A percentile compares a stretch with the other conserved stretches of the same genome.
Evolutionary conservation across 139 green algal species (phyloP).

Genomic region (Haematococcus lacustris): DNA sequence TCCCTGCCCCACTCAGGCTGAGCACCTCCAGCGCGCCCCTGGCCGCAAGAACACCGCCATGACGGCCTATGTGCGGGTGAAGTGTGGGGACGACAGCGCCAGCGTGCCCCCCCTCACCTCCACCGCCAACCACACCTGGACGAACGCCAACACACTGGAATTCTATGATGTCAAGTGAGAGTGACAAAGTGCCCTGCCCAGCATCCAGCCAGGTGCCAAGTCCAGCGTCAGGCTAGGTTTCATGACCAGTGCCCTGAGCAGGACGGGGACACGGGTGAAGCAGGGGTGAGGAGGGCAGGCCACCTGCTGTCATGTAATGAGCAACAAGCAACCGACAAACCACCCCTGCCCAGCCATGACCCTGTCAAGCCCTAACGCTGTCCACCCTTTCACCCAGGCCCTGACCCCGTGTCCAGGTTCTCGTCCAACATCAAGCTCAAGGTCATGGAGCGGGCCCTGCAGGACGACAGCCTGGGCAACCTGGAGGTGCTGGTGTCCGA

Average conservation of each 20-base stretch:
- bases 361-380: neutral
- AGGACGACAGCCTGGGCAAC: neutral
- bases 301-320: too few species aligned
- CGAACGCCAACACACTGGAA: neutral
- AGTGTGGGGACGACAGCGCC: neutral
- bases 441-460: constrained; percentile 3
- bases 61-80: neutral
- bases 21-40: neutral
- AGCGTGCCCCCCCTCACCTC: neutral
- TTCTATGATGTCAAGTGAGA: constrained; percentile 8
- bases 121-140: neutral
- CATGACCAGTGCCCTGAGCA: neutral
- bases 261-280: neutral
- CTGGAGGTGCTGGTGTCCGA: constrained; percentile 1
- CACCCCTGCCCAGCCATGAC: neutral
- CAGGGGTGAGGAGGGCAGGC: neutral
- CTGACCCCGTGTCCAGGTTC: neutral
- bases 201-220: too few species aligned
- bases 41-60: neutral
- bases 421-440: neutral
- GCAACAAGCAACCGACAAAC: too few species aligned
- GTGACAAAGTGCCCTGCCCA: too few species aligned
- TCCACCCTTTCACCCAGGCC: neutral
- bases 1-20: neutral
- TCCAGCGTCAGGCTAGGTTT: neutral